Base-by-base conservation (phyloP, 1,139 yeast genomes). In the Pichiaceae sp. region DNA sequence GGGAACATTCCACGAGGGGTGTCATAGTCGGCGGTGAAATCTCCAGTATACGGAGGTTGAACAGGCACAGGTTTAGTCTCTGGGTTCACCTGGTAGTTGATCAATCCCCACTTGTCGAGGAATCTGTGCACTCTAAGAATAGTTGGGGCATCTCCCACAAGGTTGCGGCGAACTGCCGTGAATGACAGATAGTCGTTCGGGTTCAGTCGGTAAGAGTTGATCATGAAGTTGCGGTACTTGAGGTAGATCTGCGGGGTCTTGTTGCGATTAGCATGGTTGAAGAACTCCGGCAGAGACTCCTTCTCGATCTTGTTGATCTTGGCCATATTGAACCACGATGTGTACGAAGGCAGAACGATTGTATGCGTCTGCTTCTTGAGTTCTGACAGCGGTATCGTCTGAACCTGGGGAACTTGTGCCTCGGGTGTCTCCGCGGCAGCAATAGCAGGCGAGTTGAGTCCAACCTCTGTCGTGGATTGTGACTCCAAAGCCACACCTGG, bases 1-100 rank as follows among this genome's bases (percentile, higher is more conserved):
- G 98, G 98, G 56, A 87, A 89, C 47, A 89, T 64, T 0, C 97
- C 97, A 46, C 96, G 71, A 34, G 98, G 98, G 0, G 96, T 85
- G 59, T 93, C 98, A 50, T 78, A 79, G 41, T 71, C 75, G 2
- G 79, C 76, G 30, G 73, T 70, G 51, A 71, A 79, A 43, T 78
- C 85, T 17, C 83, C 82, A 8, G 89, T 75, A 46, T 66, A 75
- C 9, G 87, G 89, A 35, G 84, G 84, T 46, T 79, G 86, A 25
- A 78, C 66, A 39, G 75, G 72, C 32, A 75, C 75, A 2, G 89
- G 86, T 47, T 76, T 70, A 42, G 75, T 63, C 44, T 73, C 78
- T 2, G 89, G 83, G 46, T 73, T 69, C 1, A 80, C 96, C 60
- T 91, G 98, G 56, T 93, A 93, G 59, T 93, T 93, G 39, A 93